Conservation (phyloP, 225 moss, liverwort and hornwort species). For the Antitrichia curtipendula region DNA sequence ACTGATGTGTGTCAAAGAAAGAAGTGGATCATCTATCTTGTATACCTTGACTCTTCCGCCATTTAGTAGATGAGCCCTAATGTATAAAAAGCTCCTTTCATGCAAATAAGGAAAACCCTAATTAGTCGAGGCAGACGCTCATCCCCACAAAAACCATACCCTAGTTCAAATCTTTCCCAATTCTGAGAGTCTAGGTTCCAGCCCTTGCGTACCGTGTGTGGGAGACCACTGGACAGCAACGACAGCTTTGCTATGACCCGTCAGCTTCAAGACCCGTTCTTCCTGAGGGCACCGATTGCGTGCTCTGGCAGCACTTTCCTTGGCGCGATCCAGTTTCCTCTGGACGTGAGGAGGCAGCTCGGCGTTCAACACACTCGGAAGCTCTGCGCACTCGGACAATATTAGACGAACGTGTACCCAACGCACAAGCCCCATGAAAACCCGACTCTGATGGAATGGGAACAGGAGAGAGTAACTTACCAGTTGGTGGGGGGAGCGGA, state of each 20-base stretch:
- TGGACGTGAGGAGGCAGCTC: conserved; percentile 45
- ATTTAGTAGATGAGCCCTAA: background rate
- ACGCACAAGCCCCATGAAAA: background rate
- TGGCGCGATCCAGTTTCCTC: conserved; percentile 46
- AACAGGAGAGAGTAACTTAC: conserved; percentile 26
- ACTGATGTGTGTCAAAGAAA: background rate
- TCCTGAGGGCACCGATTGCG: conserved; percentile 60
- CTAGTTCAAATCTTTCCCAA: background rate
- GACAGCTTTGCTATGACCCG: conserved; percentile 69
- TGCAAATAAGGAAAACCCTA: background rate
- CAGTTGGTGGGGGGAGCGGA: conserved; percentile 42
- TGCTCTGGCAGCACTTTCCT: conserved; percentile 19
- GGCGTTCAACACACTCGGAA: conserved; percentile 34
- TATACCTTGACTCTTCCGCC: background rate
- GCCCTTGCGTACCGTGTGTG: conserved; percentile 41
- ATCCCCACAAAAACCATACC: background rate
- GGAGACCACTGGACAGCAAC: conserved; percentile 85
- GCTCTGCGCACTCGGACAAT: conserved; percentile 15
- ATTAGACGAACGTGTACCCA: background rate
- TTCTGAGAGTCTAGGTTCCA: background rate
- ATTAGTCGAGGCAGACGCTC: background rate
- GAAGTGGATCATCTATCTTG: background rate
- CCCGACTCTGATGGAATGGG: background rate
- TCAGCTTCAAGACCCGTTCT: conserved; percentile 28
- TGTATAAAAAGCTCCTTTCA: background rate